These are phyloP conservation scores for Bimuria novae-zelandiae DNA, from an alignment of 2,329 filamentous ascomycete genomes.

Conservation along the genomic window DNA sequence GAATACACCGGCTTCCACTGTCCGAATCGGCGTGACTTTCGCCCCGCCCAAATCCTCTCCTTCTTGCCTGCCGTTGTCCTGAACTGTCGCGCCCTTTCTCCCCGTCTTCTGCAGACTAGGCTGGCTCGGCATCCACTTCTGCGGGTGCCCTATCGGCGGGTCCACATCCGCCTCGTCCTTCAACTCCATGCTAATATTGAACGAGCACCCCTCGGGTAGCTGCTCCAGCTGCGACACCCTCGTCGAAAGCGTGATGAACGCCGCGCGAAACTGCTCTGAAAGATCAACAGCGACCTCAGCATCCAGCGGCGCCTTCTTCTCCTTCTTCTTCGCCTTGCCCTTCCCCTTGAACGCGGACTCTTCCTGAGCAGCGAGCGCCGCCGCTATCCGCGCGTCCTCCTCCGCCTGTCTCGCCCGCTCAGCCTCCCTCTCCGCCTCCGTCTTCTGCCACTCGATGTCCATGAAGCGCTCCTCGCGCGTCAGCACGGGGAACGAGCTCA, in stretches of 20 bases:
- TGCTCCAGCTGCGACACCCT: constrained; percentile 61
- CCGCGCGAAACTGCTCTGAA: constrained; percentile 73
- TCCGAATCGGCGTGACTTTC: constrained; percentile 64
- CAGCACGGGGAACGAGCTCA: constrained; percentile 60
- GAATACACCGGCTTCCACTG: constrained; percentile 68
- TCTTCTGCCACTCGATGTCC: constrained; percentile 51
- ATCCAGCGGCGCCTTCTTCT: constrained; percentile 17
- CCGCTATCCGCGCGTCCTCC: not conserved
- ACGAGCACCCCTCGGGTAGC: constrained; percentile 70
- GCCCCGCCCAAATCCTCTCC: constrained; percentile 55
- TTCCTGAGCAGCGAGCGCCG: constrained; percentile 1
- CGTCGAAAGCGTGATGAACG: constrained; percentile 65
- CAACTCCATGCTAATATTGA: constrained; percentile 76
- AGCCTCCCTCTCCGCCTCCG: constrained; percentile 6
- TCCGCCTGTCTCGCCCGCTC: not conserved
- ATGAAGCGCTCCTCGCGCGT: constrained; percentile 53
- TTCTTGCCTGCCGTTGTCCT: constrained; percentile 22
- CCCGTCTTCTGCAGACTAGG: constrained; percentile 49
- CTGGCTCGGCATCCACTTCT: constrained; percentile 65
- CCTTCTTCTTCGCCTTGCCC: constrained; percentile 12
- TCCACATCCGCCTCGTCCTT: constrained; percentile 60
- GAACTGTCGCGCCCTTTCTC: constrained; percentile 25
- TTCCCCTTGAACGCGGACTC: constrained; percentile 13
- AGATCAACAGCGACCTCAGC: constrained; percentile 57
- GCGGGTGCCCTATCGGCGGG: constrained; percentile 55